Base-by-base conservation (phyloP, 148 eudicot genomes). In the Salicornia ramosissima region DNA sequence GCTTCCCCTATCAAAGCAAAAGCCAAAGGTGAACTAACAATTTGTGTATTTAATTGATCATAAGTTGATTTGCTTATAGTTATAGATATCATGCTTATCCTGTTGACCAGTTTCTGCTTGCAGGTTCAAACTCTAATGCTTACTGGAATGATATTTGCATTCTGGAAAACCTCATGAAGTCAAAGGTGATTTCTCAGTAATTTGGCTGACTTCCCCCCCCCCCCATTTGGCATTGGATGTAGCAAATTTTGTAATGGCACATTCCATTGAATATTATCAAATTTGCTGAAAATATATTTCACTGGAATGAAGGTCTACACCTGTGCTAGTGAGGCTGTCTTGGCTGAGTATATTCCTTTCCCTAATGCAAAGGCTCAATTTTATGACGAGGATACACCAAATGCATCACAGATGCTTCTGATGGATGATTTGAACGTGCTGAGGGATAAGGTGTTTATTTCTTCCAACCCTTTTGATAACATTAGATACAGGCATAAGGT, bases 1-100 rank as follows among this genome's bases (percentile, higher is more conserved):
- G 99, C 97, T 61, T 91, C 96, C 10, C 99, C 90, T 5, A 79
- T 91, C 12, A 94, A 88, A 73, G 75, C 91, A 22, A 94, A 89
- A 87, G 96, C 90, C 83, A 58, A 67, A 58, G 72, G 75, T 74
- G 46, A 31, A 13, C 25, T 31, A 7, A 33, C 28, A 29, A 33
- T 33, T 66, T 71, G 33, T 21, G 3, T 7, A 12, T 28, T 24
- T 42, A 50, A 42, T 34, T 39, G 26, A 18, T 22, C 12, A 10
- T 18, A 11, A 61, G 39, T 10, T 47, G 7, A 60, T 52, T 65
- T 28, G 33, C 64, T 21, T 67, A 24, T 59, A 18, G 55, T 54
- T 6, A 39, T 9, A 33, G 13, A 0, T 10, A 31, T 42, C 62
- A 62, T 40, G 30, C 49, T 69, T 19, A 12, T 31, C 53, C 33